Percentiles rank a stretch among this genome's conserved stretches.
phyloP scores from a whole-genome alignment of 306 rosid genomes.

The Castanospermum australe region DNA sequence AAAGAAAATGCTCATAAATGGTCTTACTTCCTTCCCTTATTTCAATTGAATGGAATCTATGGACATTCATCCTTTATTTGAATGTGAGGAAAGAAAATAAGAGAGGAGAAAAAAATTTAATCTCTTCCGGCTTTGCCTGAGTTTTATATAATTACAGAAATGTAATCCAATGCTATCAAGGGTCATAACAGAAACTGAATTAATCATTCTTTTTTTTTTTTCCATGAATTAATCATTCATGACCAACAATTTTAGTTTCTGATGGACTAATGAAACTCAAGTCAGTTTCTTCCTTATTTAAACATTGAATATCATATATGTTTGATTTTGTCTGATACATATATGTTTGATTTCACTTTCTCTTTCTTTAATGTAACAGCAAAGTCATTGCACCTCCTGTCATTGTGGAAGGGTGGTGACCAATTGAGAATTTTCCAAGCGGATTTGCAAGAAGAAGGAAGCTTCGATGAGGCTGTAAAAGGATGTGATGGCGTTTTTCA shows the following conservation, averaged over 20 bases:
- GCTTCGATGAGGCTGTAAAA: constrained; percentile 57
- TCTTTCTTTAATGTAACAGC: constrained; percentile 28
- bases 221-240: no score
- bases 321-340: no score
- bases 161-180: neutral
- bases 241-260: neutral
- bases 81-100: neutral
- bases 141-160: no score
- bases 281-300: no score
- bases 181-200: neutral
- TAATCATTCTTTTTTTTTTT: no score
- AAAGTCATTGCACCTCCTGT: constrained; percentile 42
- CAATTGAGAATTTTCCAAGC: constrained; percentile 51
- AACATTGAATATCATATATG: no score
- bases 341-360: neutral
- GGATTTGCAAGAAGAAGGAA: constrained; percentile 54
- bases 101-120: neutral
- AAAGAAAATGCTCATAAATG: no score
- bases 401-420: constrained; percentile 36
- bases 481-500: constrained; percentile 64
- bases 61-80: no score
- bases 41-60: no score
- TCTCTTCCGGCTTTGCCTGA: neutral
- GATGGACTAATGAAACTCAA: no score
- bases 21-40: no score